These are phyloP conservation scores for Limonium bicolor DNA, from an alignment of 148 eudicot genomes.

Conservation along the genomic window DNA sequence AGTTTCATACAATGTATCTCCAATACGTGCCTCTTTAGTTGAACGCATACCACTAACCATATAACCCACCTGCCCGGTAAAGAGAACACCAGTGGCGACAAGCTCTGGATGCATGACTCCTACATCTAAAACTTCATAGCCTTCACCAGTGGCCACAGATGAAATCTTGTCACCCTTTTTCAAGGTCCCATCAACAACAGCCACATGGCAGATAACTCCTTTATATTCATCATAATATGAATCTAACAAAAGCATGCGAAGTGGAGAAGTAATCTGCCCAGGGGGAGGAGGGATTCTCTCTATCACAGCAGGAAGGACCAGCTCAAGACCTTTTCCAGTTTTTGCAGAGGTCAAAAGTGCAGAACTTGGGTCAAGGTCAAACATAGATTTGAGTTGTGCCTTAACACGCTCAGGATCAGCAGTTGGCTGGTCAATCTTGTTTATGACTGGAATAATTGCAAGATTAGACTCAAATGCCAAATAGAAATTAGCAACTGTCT, in stretches of 20 bases:
- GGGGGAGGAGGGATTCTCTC: conserved; percentile 88
- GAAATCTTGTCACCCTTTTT: conserved; percentile 78
- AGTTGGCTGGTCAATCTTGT: conserved; percentile 96
- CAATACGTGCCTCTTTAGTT: conserved; percentile 90
- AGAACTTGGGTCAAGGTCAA: conserved; percentile 74
- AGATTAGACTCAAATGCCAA: conserved; percentile 90
- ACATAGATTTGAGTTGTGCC: conserved; percentile 84
- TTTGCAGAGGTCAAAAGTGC: conserved; percentile 90
- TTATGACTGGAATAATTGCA: conserved; percentile 76
- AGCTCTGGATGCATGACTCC: conserved; percentile 99
- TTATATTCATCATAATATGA: conserved; percentile 95
- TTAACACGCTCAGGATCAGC: conserved; percentile 92
- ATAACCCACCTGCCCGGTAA: conserved; percentile 95
- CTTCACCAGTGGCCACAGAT: conserved; percentile 74
- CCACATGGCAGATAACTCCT: conserved; percentile 97
- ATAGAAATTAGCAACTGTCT: conserved; percentile 97
- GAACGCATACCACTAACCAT: conserved; percentile 95
- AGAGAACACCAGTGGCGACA: conserved; percentile 69
- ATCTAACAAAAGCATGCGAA: conserved; percentile 92
- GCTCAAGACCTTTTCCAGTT: conserved; percentile 89
- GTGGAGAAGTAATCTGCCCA: conserved; percentile 36
- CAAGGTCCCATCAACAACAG: conserved; percentile 81
- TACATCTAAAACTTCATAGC: conserved; percentile 81
- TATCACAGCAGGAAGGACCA: conserved; percentile 84
- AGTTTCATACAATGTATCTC: conserved; percentile 70